phyloP scores from a whole-genome alignment of 1,284 basidiomycete species.

The Cryptococcus sp. region DNA sequence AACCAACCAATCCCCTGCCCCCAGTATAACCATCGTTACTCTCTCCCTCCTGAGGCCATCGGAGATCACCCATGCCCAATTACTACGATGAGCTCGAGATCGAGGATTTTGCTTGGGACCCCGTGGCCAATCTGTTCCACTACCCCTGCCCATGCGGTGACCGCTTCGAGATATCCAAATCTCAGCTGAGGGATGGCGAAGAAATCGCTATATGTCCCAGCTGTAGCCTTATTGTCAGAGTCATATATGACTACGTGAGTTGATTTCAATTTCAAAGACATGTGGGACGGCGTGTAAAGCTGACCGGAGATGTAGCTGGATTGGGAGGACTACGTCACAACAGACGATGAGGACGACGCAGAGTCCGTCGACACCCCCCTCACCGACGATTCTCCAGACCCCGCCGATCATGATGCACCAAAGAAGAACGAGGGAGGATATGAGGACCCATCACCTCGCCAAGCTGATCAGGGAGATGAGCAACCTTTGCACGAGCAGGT shows the following conservation, averaged over 20 bases:
- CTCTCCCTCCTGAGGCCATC: neutral
- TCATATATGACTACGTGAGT: slow-evolving; percentile 92
- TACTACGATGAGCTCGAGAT: slow-evolving; percentile 67
- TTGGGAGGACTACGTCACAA: slow-evolving; percentile 50
- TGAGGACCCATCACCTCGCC: neutral
- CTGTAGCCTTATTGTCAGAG: slow-evolving; percentile 87
- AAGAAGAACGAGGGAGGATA: neutral
- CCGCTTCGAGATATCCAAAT: slow-evolving; percentile 90
- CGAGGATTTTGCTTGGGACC: slow-evolving; percentile 92
- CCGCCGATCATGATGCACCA: slow-evolving; percentile 6
- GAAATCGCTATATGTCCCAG: slow-evolving; percentile 97
- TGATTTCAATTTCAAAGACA: neutral
- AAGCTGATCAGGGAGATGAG: neutral
- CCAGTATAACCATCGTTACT: neutral
- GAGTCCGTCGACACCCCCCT: slow-evolving; percentile 14
- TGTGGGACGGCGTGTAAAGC: neutral
- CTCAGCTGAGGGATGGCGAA: slow-evolving; percentile 83
- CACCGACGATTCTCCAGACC: neutral
- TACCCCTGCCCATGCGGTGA: slow-evolving; percentile 99
- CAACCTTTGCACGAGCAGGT: neutral
- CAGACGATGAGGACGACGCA: slow-evolving; percentile 41
- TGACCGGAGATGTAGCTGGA: slow-evolving; percentile 39
- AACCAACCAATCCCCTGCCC: neutral
- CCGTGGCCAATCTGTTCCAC: slow-evolving; percentile 76
- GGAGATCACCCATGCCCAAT: slow-evolving; percentile 30